Percentiles rank a stretch among this genome's conserved stretches.
Conservation (phyloP, 805 yeast genomes). For the Priceomyces castillae region DNA sequence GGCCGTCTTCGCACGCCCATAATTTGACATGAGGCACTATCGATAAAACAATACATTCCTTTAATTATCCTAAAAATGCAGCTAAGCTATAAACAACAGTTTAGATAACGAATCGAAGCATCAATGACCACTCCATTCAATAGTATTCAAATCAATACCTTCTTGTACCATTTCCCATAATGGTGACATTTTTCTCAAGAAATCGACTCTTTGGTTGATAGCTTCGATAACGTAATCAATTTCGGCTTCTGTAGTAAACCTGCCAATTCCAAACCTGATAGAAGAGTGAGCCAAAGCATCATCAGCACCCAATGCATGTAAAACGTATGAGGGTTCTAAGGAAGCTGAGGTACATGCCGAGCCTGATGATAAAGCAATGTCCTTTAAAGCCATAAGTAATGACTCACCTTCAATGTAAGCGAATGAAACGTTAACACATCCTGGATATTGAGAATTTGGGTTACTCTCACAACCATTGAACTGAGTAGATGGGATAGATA, state of each 20-base stretch:
- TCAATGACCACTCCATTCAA: conserved; percentile 97
- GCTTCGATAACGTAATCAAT: conserved; percentile 91
- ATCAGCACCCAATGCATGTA: conserved; percentile 96
- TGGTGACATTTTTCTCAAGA: conserved; percentile 89
- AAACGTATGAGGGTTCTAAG: conserved; percentile 93
- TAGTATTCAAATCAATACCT: conserved; percentile 89
- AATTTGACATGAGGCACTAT: not conserved
- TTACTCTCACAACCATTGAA: conserved; percentile 78
- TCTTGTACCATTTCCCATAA: conserved; percentile 99
- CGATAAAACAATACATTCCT: not conserved
- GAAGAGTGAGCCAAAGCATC: conserved; percentile 99
- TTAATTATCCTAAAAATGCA: not conserved
- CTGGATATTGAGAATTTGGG: conserved; percentile 57
- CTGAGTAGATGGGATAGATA: conserved; percentile 83
- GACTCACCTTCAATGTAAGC: conserved; percentile 99
- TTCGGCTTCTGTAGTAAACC: conserved; percentile 96
- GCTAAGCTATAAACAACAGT: not conserved
- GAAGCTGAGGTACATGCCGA: conserved; percentile 99
- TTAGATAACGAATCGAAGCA: not conserved
- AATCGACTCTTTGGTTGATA: conserved; percentile 82
- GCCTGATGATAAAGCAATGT: conserved; percentile 93
- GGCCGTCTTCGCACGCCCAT: not conserved
- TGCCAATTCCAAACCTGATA: conserved; percentile 93
- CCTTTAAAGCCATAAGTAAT: conserved; percentile 93
- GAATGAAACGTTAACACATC: conserved; percentile 95